Base-by-base conservation (phyloP, 2,329 filamentous ascomycete species). In the Blumeriella jaapii region DNA sequence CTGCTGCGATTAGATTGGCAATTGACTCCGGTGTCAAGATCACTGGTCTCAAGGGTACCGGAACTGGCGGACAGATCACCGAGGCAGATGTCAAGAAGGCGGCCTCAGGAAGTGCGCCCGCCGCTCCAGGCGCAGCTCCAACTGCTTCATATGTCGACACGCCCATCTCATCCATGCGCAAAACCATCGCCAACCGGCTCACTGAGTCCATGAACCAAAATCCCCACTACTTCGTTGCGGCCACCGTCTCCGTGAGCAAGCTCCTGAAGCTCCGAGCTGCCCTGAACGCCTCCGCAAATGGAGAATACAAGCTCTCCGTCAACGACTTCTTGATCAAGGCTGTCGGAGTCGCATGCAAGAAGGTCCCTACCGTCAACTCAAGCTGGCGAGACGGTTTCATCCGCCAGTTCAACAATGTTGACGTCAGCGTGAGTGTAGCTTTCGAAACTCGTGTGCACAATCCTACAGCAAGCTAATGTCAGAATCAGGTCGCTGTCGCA, bases 261-360 rank as follows among this genome's bases (percentile, higher is more conserved):
- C 82, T 98, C 31, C 69, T 94, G 55, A 96, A 95, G 71, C 86
- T 98, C 53, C 86, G 91, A 55, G 75, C 84, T 64, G 86, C 89
- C 40, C 76, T 98, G 50, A 98, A 98, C 68, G 74, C 77, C 57
- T 78, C 82, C 9, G 69, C 84, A 30, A 80, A 94, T 45, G 91
- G 89, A 65, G 78, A 86, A 63, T 98, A 94, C 76, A 98, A 95
- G 76, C 82, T 98, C 40, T 95, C 87, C n/a, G 85, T 98, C 65
- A 98, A 98, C 65, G 91, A 98, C 65, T 94, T 98, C 73, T 71
- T 98, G 46, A 85, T 98, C 73, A 98, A 98, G 75, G 91, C 89
- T 51, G 83, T 89, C 40, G 83, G 76, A 40, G 68, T 82, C 45
- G 91, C 91, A 44, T 85, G 81, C 59, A 80, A 80, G 67, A 95